Evolutionary conservation across 805 yeast species (phyloP).

Genomic region (Groenewaldozyma salmanticensis): DNA sequence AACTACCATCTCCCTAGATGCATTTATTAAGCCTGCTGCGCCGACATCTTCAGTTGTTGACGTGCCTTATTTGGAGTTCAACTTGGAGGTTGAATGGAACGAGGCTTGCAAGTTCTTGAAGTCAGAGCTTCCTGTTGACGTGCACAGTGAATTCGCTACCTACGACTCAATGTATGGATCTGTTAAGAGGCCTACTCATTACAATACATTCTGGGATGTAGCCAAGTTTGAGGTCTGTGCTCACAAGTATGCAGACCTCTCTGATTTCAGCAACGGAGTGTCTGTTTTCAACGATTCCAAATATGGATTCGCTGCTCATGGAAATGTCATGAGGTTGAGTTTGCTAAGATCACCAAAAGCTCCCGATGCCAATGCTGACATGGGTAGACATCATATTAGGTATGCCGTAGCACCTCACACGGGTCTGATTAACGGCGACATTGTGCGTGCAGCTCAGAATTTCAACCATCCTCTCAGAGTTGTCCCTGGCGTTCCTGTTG

Average conservation of each 20-base stretch:
- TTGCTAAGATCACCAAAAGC: constrained; percentile 83
- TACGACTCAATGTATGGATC: constrained; percentile 94
- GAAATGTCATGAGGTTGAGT: constrained; percentile 78
- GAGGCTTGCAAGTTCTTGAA: constrained; percentile 81
- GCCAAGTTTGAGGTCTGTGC: constrained; percentile 95
- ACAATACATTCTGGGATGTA: constrained; percentile 90
- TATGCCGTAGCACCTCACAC: constrained; percentile 78
- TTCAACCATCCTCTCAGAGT: constrained; percentile 49
- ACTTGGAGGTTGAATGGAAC: constrained; percentile 69
- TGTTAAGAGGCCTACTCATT: constrained; percentile 88
- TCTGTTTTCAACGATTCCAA: constrained; percentile 77
- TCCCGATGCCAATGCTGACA: constrained; percentile 91
- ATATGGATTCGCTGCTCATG: constrained; percentile 89
- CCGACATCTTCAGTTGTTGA: constrained; percentile 15
- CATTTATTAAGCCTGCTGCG: constrained; percentile 26
- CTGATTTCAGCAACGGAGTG: constrained; percentile 81
- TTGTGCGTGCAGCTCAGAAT: constrained; percentile 67
- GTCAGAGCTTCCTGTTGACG: constrained; percentile 88
- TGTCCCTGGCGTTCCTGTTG: constrained; percentile 10
- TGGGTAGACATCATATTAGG: constrained; percentile 74
- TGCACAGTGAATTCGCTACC: constrained; percentile 65
- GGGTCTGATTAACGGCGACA: constrained; percentile 52
- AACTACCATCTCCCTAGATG: constrained; percentile 62
- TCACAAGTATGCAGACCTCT: constrained; percentile 86
- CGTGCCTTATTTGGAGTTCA: constrained; percentile 39